Percentiles rank a stretch among this genome's conserved stretches.
Evolutionary conservation across 176 grass and related monocot species (phyloP).

Genomic region (Triticum aestivum): DNA sequence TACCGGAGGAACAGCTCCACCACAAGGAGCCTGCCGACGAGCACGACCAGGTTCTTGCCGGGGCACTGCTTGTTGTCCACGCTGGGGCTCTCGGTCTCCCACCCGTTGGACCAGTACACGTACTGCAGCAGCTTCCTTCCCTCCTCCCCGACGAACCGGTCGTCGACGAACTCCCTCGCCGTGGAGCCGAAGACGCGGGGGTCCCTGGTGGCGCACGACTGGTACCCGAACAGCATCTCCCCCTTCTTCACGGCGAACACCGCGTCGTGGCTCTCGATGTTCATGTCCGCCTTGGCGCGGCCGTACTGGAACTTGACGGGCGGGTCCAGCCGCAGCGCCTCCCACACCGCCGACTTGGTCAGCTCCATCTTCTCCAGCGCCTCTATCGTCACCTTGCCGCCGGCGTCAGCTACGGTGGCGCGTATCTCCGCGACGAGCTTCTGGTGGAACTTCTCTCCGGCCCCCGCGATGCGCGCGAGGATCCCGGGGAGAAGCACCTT

Average conservation of each 20-base stretch:
- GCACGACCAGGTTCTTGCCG: slow-evolving; percentile 63
- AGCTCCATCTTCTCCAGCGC: slow-evolving; percentile 74
- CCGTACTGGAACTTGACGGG: slow-evolving; percentile 82
- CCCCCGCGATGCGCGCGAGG: slow-evolving; percentile 27
- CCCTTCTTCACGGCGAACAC: slow-evolving; percentile 54
- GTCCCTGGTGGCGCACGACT: slow-evolving; percentile 61
- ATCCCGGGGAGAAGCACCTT: slow-evolving; percentile 56
- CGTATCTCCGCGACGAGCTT: slow-evolving; percentile 48
- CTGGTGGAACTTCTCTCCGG: slow-evolving; percentile 40
- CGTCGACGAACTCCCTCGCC: slow-evolving; percentile 50
- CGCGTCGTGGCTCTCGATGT: slow-evolving; percentile 58
- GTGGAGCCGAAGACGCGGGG: slow-evolving; percentile 49
- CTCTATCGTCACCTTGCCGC: slow-evolving; percentile 42
- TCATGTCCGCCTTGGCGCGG: slow-evolving; percentile 52
- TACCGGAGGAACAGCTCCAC: slow-evolving; percentile 73
- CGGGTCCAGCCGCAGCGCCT: slow-evolving; percentile 66
- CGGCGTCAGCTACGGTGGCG: slow-evolving; percentile 29
- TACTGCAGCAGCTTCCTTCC: slow-evolving; percentile 63
- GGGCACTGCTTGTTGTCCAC: slow-evolving; percentile 70
- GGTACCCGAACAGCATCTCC: slow-evolving; percentile 79
- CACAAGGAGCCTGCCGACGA: slow-evolving; percentile 64
- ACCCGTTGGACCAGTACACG: slow-evolving; percentile 73
- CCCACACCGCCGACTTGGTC: slow-evolving; percentile 66
- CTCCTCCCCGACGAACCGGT: slow-evolving; percentile 65
- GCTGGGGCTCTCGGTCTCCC: slow-evolving; percentile 53